phyloP scores from a whole-genome alignment of 345 rosid genomes.

The Gossypium ekmanianum region DNA sequence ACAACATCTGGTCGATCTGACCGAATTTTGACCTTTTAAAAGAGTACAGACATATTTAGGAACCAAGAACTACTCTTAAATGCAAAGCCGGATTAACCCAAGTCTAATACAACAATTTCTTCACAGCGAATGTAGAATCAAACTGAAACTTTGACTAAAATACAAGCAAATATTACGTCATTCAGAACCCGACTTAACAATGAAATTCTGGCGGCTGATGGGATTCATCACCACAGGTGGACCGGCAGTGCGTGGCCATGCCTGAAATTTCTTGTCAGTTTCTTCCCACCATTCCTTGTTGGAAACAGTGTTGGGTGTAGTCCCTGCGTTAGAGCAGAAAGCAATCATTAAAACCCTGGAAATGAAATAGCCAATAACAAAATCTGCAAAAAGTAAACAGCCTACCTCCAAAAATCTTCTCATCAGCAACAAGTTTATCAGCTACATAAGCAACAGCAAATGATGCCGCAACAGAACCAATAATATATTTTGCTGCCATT shows the following conservation, averaged over 20 bases:
- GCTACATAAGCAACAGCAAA: conserved; percentile 57
- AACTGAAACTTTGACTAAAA: not conserved
- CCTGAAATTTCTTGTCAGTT: conserved; percentile 85
- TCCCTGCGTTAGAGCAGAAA: conserved; percentile 39
- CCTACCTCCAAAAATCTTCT: conserved; percentile 84
- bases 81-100: conserved; percentile 4
- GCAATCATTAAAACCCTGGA: not conserved
- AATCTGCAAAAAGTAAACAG: conserved; percentile 3
- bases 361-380: conserved; percentile 2
- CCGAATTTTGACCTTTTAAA: not conserved
- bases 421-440: conserved; percentile 52
- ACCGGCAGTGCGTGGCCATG: conserved; percentile 96
- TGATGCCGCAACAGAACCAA: conserved; percentile 51
- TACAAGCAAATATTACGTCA: conserved; percentile 2
- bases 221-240: conserved; percentile 96
- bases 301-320: conserved; percentile 65
- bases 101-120: not conserved
- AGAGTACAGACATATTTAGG: not conserved
- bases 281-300: conserved; percentile 83
- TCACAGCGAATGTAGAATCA: not conserved
- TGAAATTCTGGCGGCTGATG: conserved; percentile 88
- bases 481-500: conserved; percentile 62
- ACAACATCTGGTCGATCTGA: not conserved
- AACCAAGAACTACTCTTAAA: not conserved
- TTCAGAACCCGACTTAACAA: conserved; percentile 49